phyloP scores from a whole-genome alignment of 2,329 filamentous ascomycete species.

The Fusarium sp. region DNA sequence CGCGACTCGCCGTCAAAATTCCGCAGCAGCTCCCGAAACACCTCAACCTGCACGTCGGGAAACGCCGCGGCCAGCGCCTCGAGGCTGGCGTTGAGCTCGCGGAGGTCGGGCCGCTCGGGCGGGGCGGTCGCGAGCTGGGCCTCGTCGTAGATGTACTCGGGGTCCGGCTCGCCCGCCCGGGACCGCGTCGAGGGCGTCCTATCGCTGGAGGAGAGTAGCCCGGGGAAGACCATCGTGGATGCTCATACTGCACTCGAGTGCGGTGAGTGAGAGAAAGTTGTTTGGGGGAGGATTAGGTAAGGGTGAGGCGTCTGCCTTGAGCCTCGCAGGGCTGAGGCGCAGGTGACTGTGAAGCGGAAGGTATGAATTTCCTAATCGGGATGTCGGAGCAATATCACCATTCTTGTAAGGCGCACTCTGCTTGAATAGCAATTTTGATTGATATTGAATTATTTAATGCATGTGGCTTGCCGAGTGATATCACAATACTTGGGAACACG shows the following conservation, averaged over 20 bases:
- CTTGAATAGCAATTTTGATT: background rate
- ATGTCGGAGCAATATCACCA: background rate
- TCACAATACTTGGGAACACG: background rate
- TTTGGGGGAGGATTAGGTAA: background rate
- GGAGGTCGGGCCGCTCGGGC: conserved; percentile 70
- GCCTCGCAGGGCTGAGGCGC: conserved; percentile 8
- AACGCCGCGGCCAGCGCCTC: conserved; percentile 78
- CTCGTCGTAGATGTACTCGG: conserved; percentile 68
- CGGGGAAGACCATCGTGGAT: conserved; percentile 62
- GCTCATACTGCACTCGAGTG: conserved; percentile 48
- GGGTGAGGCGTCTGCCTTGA: conserved; percentile 19
- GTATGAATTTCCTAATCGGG: background rate
- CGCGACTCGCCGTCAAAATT: conserved; percentile 82
- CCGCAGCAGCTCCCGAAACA: conserved; percentile 83
- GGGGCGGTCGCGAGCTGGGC: conserved; percentile 62
- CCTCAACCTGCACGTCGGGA: conserved; percentile 83
- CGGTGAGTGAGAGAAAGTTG: background rate
- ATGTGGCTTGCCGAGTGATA: background rate
- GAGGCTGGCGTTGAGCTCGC: conserved; percentile 77
- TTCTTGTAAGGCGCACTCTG: background rate
- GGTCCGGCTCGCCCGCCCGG: conserved; percentile 47
- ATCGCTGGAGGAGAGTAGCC: conserved; percentile 60
- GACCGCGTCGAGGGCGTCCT: conserved; percentile 49
- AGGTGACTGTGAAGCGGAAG: background rate
- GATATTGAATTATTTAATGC: background rate